A percentile compares a stretch with the other conserved stretches of the same genome.
Evolutionary conservation across 2,329 filamentous ascomycete species (phyloP).

Genomic region (Lecanosticta acicola): DNA sequence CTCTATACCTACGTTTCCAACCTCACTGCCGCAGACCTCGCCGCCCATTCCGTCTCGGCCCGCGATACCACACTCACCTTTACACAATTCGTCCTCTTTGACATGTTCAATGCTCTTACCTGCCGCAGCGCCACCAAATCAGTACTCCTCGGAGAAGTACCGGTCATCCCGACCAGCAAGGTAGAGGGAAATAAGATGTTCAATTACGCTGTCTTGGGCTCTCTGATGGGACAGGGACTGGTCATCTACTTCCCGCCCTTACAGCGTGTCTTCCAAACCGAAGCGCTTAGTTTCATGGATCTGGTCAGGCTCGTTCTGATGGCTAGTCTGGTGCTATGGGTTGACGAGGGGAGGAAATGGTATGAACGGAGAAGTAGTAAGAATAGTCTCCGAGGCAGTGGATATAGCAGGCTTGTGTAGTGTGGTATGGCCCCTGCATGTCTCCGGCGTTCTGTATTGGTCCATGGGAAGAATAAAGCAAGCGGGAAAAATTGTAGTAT

Average conservation of each 20-base stretch:
- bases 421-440: too few relatives aligned
- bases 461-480: too few relatives aligned
- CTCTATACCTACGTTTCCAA: slow-evolving; percentile 86
- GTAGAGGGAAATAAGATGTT: slow-evolving; percentile 74
- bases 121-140: slow-evolving; percentile 91
- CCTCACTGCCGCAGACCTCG: slow-evolving; percentile 69
- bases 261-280: slow-evolving; percentile 93
- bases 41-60: slow-evolving; percentile 61
- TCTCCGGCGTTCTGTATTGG: too few relatives aligned
- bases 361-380: slow-evolving; percentile 45
- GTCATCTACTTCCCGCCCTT: slow-evolving; percentile 94
- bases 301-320: slow-evolving; percentile 65
- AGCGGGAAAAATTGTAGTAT: too few relatives aligned
- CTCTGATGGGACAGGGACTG: slow-evolving; percentile 75
- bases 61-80: slow-evolving; percentile 99
- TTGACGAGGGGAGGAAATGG: slow-evolving; percentile 85
- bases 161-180: slow-evolving; percentile 16
- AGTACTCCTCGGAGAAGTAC: slow-evolving; percentile 70
- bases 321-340: slow-evolving; percentile 91
- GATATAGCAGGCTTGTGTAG: slow-evolving; percentile 25
- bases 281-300: slow-evolving; percentile 70
- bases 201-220: slow-evolving; percentile 88
- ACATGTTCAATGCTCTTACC: slow-evolving; percentile 97
- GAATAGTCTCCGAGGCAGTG: slow-evolving; percentile 8
- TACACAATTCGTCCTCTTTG: slow-evolving; percentile 96